Evolutionary conservation across 169 alveolate genomes (phyloP).

Genomic region (Plasmodium reichenowi): DNA sequence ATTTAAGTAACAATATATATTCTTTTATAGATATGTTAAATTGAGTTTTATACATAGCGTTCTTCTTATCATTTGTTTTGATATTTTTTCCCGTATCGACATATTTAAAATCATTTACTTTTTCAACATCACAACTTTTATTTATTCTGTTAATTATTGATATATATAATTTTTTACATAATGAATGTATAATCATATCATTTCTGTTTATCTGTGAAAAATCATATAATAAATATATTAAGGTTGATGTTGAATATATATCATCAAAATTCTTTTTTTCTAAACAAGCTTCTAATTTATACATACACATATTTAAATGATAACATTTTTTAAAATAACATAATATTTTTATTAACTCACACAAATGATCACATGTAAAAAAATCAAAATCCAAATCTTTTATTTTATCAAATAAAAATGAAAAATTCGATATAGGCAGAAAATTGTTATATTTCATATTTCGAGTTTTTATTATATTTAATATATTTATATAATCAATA

Average conservation of each 20-base stretch:
- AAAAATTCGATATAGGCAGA: constrained; percentile 46
- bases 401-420: constrained; percentile 36
- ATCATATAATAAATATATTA: constrained; percentile 35
- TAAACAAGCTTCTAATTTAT: constrained; percentile 32
- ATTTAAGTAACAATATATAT: constrained; percentile 24
- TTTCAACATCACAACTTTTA: neutral
- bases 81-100: neutral
- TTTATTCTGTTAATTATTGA: constrained; percentile 12
- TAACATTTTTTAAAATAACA: constrained; percentile 60
- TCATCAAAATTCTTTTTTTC: constrained; percentile 14
- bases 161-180: constrained; percentile 18
- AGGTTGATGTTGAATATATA: constrained; percentile 34
- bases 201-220: constrained; percentile 13
- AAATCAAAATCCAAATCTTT: constrained; percentile 18
- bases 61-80: neutral
- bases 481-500: constrained; percentile 54
- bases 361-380: constrained; percentile 22
- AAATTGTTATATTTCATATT: constrained; percentile 44
- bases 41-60: no score
- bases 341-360: constrained; percentile 48
- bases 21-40: constrained; percentile 17
- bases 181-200: constrained; percentile 2
- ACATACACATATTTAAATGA: constrained; percentile 62
- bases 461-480: constrained; percentile 57
- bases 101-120: neutral